Evolutionary conservation across 2,329 filamentous ascomycete genomes (phyloP).

Genomic region (Xylariaceae sp.): DNA sequence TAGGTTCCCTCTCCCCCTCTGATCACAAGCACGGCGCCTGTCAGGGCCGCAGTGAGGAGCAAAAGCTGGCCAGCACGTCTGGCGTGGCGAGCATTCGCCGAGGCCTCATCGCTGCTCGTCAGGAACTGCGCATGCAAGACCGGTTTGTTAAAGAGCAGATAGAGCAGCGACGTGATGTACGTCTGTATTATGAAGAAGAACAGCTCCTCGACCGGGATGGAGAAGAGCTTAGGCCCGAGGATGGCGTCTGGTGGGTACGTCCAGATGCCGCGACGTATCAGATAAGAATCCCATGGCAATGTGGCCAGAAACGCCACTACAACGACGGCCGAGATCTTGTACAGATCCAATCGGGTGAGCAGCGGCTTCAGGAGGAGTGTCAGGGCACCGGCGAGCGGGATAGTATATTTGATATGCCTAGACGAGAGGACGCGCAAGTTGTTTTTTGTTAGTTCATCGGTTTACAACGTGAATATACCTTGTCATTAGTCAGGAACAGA

Average conservation of each 20-base stretch:
- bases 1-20: conserved; percentile 53
- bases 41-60: conserved; percentile 39
- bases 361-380: conserved; percentile 57
- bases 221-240: conserved; percentile 54
- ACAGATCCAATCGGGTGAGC: conserved; percentile 55
- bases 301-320: conserved; percentile 61
- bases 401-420: conserved; percentile 63
- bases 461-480: no score
- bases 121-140: conserved; percentile 46
- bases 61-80: conserved; percentile 46
- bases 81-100: conserved; percentile 19
- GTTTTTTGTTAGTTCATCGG: no score
- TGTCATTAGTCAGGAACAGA: no score
- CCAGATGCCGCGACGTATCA: conserved; percentile 64
- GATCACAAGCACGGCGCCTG: conserved; percentile 41
- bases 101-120: conserved; percentile 27
- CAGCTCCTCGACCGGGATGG: conserved; percentile 66
- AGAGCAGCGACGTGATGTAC: conserved; percentile 64
- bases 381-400: conserved; percentile 56
- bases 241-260: conserved; percentile 63
- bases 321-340: conserved; percentile 57
- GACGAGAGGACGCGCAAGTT: no score
- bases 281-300: conserved; percentile 71
- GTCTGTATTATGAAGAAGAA: conserved; percentile 77
- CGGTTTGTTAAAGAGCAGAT: conserved; percentile 61